Conservation (phyloP, 768 basidiomycete species). For the Botryobasidium botryosum region DNA sequence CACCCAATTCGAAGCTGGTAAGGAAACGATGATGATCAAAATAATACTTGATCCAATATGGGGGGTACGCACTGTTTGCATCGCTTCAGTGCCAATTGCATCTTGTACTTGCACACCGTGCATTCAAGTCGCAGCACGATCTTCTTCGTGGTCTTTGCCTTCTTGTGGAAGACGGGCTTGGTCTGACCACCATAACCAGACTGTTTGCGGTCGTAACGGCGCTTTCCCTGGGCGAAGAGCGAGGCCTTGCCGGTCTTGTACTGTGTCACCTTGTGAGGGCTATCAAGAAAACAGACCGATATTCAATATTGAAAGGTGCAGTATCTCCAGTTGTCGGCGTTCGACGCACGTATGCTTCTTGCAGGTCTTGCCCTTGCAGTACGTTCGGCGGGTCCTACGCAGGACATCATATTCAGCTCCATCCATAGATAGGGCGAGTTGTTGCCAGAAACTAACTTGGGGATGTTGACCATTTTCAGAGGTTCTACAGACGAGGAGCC, state of each 20-base stretch:
- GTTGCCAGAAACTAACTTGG: conserved; percentile 47
- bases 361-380: conserved; percentile 94
- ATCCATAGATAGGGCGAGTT: neutral
- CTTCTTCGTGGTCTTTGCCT: conserved; percentile 99
- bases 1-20: conserved; percentile 90
- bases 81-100: conserved; percentile 89
- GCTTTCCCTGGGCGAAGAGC: conserved; percentile 95
- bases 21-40: conserved; percentile 1
- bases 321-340: neutral
- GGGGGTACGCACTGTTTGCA: conserved; percentile 82
- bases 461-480: conserved; percentile 78
- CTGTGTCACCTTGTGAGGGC: conserved; percentile 98
- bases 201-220: conserved; percentile 98
- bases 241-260: conserved; percentile 99
- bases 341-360: conserved; percentile 86
- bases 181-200: conserved; percentile 99
- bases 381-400: conserved; percentile 81
- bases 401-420: conserved; percentile 2
- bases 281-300: conserved; percentile 18
- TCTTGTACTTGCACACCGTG: conserved; percentile 97
- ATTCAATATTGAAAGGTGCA: neutral
- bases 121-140: conserved; percentile 96
- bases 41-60: neutral
- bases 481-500: no score
- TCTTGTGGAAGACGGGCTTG: conserved; percentile 99